A percentile compares a stretch with the other conserved stretches of the same genome.
phyloP scores from a whole-genome alignment of 2,329 filamentous ascomycete species.

The Diaporthe citri region DNA sequence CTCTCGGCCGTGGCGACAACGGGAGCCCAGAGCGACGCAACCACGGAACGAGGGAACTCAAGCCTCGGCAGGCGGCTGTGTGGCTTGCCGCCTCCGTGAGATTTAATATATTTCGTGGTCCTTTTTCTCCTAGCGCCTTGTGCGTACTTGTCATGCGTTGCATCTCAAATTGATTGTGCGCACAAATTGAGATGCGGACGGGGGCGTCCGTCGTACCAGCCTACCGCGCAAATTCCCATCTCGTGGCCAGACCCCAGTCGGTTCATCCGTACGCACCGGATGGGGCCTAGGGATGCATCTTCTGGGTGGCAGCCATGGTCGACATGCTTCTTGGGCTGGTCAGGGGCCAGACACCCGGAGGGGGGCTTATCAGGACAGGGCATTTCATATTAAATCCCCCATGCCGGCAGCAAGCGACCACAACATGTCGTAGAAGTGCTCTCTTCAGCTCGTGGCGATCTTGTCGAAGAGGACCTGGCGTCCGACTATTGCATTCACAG shows the following conservation, averaged over 20 bases:
- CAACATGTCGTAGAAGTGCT: background rate
- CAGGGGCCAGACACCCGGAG: background rate
- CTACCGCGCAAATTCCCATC: conserved; percentile 15
- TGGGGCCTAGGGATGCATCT: background rate
- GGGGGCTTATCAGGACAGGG: conserved; percentile 15
- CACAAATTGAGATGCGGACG: conserved; percentile 34
- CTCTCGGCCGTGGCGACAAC: background rate
- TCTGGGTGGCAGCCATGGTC: background rate
- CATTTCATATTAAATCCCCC: conserved; percentile 11
- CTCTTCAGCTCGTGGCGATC: conserved; percentile 14
- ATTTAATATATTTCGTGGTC: conserved; percentile 7
- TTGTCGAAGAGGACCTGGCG: conserved; percentile 4
- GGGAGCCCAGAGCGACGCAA: background rate
- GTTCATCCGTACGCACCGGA: conserved; percentile 25
- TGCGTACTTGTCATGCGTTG: background rate
- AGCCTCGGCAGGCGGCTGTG: conserved; percentile 2
- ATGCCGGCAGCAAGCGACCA: conserved; percentile 6
- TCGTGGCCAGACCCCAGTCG: conserved; percentile 2
- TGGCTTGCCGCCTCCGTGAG: background rate
- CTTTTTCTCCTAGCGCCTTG: background rate
- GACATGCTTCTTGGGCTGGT: conserved; percentile 5
- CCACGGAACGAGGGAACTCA: conserved; percentile 4
- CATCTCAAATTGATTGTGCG: conserved; percentile 13
- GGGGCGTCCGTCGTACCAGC: conserved; percentile 22
- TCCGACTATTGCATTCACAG: conserved; percentile 13